Conservation (phyloP, 768 basidiomycete species). For the Serpula lacrymans region DNA sequence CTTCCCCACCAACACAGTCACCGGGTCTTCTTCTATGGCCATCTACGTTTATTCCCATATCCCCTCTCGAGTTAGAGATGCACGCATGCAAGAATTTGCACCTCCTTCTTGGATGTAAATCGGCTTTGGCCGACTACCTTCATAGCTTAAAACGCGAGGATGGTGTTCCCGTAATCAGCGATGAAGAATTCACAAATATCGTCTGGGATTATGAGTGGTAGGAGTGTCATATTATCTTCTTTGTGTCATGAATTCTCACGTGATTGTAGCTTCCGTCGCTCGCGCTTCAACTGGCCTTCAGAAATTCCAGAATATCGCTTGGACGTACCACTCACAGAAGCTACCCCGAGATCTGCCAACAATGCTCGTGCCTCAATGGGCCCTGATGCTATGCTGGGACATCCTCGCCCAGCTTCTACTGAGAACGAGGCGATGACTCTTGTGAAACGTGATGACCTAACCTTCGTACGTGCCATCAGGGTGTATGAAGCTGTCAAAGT, state of each 20-base stretch:
- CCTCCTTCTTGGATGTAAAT: constrained; percentile 57
- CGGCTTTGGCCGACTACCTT: constrained; percentile 52
- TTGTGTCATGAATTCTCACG: constrained; percentile 9
- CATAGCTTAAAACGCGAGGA: constrained; percentile 23
- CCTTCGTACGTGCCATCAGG: constrained; percentile 49
- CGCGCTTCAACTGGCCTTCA: constrained; percentile 67
- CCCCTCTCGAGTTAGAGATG: constrained; percentile 65
- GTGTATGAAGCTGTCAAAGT: constrained; percentile 50
- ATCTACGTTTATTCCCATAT: constrained; percentile 54
- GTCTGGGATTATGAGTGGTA: constrained; percentile 37
- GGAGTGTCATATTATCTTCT: constrained; percentile 6
- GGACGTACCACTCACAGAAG: constrained; percentile 15
- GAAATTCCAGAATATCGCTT: constrained; percentile 34
- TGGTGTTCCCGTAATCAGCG: constrained; percentile 19
- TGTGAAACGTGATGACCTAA: constrained; percentile 39
- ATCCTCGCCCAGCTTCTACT: constrained; percentile 12
- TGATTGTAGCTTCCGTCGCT: constrained; percentile 55
- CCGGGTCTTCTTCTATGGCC: constrained; percentile 63
- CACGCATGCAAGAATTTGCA: constrained; percentile 71
- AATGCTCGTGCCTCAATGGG: constrained; percentile 3
- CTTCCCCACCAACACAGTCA: constrained; percentile 42
- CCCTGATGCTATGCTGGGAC: constrained; percentile 16
- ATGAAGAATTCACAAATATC: constrained; percentile 20
- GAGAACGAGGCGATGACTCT: not conserved
- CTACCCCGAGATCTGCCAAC: constrained; percentile 19